Conservation (phyloP, 2,329 filamentous ascomycete species). For the Davidsoniella eucalypti region DNA sequence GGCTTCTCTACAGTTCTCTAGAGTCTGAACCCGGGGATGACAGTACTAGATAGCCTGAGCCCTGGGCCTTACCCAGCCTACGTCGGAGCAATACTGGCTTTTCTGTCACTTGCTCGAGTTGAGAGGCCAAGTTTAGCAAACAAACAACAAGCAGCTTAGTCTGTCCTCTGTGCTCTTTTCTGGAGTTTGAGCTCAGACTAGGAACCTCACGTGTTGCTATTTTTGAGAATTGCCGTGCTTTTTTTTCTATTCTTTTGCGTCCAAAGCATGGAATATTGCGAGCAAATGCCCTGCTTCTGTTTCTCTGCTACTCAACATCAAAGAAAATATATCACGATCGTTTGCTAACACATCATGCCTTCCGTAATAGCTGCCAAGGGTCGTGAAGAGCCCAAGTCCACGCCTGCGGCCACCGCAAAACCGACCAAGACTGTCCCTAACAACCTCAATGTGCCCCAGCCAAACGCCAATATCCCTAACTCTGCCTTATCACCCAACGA, state of each 20-base stretch:
- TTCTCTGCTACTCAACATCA: too few relatives aligned
- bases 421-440: neutral
- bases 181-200: neutral
- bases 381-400: constrained; percentile 8
- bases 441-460: neutral
- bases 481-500: constrained; percentile 3
- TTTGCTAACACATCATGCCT: neutral
- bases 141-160: neutral
- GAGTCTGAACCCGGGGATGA: too few relatives aligned
- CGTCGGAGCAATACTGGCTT: too few relatives aligned
- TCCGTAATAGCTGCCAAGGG: neutral
- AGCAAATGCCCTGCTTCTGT: too few relatives aligned
- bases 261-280: neutral
- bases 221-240: neutral
- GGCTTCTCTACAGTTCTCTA: too few relatives aligned
- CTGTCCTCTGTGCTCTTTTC: neutral
- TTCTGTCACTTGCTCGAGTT: too few relatives aligned
- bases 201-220: neutral
- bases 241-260: neutral
- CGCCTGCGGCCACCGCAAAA: neutral
- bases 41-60: too few relatives aligned
- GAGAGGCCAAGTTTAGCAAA: too few relatives aligned
- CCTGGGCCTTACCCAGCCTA: too few relatives aligned
- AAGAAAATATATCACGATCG: too few relatives aligned
- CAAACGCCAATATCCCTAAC: neutral